A percentile compares a stretch with the other conserved stretches of the same genome.
Evolutionary conservation across 148 eudicot genomes (phyloP).

Genomic region (Cornus florida): DNA sequence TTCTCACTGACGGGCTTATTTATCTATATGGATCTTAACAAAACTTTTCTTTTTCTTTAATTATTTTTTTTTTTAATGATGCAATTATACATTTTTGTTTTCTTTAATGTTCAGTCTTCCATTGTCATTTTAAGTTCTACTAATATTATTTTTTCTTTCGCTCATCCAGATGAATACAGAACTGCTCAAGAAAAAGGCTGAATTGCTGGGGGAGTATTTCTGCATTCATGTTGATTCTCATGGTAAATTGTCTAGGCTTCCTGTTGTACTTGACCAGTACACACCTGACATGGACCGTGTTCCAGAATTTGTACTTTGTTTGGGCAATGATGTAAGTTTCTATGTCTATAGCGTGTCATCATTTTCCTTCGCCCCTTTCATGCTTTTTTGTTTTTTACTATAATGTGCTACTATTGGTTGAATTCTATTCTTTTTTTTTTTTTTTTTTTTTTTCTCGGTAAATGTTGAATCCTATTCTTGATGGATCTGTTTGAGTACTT

Average conservation of each 20-base stretch:
- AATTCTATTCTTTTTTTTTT: not conserved
- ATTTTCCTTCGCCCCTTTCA: conserved; percentile 8
- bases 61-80: not conserved
- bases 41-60: not conserved
- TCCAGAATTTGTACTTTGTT: conserved; percentile 81
- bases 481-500: too few relatives aligned
- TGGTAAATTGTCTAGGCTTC: conserved; percentile 84
- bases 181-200: conserved; percentile 70
- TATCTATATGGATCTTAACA: not conserved
- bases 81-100: not conserved
- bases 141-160: not conserved
- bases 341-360: not conserved
- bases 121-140: not conserved
- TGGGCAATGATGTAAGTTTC: conserved; percentile 88
- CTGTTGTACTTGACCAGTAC: conserved; percentile 91
- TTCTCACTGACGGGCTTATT: not conserved
- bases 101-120: not conserved
- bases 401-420: not conserved
- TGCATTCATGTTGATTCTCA: conserved; percentile 65
- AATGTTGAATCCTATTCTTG: too few relatives aligned
- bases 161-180: conserved; percentile 68
- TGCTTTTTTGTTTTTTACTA: not conserved
- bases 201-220: conserved; percentile 88
- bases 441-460: not conserved
- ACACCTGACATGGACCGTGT: conserved; percentile 97